Base-by-base conservation (phyloP, 2,329 filamentous ascomycete species). In the Aspergillus caelatus region DNA sequence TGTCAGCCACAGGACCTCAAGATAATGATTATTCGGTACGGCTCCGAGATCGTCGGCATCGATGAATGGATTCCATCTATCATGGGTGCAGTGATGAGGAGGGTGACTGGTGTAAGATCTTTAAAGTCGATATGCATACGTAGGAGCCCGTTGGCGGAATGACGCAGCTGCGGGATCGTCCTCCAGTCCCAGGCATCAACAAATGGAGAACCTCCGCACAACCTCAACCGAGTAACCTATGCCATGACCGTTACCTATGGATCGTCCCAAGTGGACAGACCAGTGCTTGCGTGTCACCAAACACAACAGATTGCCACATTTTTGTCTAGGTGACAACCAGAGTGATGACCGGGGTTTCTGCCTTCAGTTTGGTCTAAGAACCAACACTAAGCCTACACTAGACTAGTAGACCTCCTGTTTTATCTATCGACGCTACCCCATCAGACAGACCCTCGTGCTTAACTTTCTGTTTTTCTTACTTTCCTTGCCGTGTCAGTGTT, bases 31-130 rank as follows among this genome's bases (percentile, higher is more conserved):
- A 41, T 34, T 28, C 32, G n/a, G 28, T 39, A 21, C 39, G n/a
- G 39, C 19, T 5, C 52, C 52, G 19, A 36, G 19, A n/a, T 54
- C 10, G 6, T 21, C 32, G 6, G 7, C 19, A 54, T 34, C 3
- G 12, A 7, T 10, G 12, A 36, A 36, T 23, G 19, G 12, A 36
- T 36, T 41, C 46, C 21, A 26, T 62, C 36, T 55, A 14, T 52
- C 19, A 26, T 21, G 57, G 57, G 60, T 58, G 57, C 34, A 54
- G 32, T 58, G 60, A 58, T 45, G 57, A 50, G 53, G 54, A 61
- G 55, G 53, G 34, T 34, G 57, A 45, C 34, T 43, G 26, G 46
- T 19, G 39, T 46, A 36, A 55, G 32, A 55, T 55, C 52, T 39
- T 55, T 55, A 55, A 55, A 55, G 21, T 39, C 32, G 52, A 28